Conservation (phyloP, 1,139 yeast species). For the Yamadazyma conglobata region DNA sequence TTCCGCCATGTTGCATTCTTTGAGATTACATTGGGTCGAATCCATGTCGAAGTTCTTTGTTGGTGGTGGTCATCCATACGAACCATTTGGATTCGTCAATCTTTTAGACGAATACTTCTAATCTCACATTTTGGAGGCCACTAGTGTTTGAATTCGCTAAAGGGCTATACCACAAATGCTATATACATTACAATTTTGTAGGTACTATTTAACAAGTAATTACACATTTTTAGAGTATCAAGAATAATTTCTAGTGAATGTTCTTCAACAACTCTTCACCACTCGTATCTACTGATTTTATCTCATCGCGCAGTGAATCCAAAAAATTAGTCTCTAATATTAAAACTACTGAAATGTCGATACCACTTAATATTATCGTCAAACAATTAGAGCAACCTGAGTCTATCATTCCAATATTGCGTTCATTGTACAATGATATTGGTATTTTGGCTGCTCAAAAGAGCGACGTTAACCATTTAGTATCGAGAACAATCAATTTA, state of each 20-base stretch:
- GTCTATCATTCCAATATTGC: constrained; percentile 33
- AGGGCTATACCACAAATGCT: no score
- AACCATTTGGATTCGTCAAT: constrained; percentile 58
- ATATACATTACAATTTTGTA: no score
- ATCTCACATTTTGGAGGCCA: no score
- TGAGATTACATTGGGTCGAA: constrained; percentile 86
- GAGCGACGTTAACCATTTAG: constrained; percentile 54
- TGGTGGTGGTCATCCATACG: constrained; percentile 74
- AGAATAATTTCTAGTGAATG: no score
- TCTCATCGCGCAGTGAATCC: constrained; percentile 11
- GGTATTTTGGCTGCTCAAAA: constrained; percentile 41
- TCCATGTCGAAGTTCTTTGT: constrained; percentile 82
- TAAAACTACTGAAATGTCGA: constrained; percentile 20
- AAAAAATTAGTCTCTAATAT: constrained; percentile 3
- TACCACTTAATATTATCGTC: constrained; percentile 32
- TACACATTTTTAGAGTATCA: no score
- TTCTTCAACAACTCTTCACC: neutral
- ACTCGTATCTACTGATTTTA: no score
- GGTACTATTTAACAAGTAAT: no score
- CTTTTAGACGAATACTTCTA: constrained; percentile 16
- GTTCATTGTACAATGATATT: constrained; percentile 26
- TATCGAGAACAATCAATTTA: constrained; percentile 53
- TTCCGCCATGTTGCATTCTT: constrained; percentile 80
- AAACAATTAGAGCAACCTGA: constrained; percentile 35
- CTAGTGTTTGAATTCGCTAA: no score